Evolutionary conservation across 352 stramenopile species (phyloP), one percentile per base, ranked within the genome.

Genomic region (Phytopythium litorale): DNA sequence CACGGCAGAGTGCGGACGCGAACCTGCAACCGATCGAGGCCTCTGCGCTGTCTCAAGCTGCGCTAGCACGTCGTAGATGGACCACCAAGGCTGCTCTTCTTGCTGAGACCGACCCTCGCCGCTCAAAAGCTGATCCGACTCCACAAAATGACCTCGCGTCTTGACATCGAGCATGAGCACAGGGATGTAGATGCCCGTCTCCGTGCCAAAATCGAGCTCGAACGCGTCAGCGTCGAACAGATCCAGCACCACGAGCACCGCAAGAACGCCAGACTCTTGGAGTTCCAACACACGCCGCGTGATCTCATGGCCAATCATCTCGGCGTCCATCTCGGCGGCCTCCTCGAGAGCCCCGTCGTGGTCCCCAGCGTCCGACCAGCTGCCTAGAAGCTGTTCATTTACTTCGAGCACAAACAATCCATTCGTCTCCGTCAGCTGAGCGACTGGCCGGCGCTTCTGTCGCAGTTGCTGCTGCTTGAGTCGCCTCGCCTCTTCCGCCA

Each of bases 181-280:
- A 1, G 83, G 83, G 40, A 92, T 76, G 61, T 88, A 92, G 8
- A 92, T 67, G 0, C 83, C 83, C 0, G 78, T 72, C 33, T 87
- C 81, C 1, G 71, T 45, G 1, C 62, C 42, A 21, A 90, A 73
- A 12, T 79, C 58, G 32, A 92, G 64, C 35, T 77, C 68, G 19
- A 92, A 92, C 19, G 83, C 63, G 18, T 84, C 76, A 1, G 75
- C 72, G 28, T 80, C 70, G n/a, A 84, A 72, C 4, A 92, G 55
- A 50, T 90, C 79, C 7, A 92, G 66, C 16, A 88, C 76, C 6
- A 90, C 57, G 12, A 92, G 70, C 45, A 88, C 79, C 37, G 67
- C 72, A 0, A 92, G 48, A 9, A 72, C 83, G 2, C 83, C 80
- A 1, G 73, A 58, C 54, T 92, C 81, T 60, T 92, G 83, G 0